Conservation (phyloP, 768 basidiomycete genomes). For the Tylopilus subfusipes region DNA sequence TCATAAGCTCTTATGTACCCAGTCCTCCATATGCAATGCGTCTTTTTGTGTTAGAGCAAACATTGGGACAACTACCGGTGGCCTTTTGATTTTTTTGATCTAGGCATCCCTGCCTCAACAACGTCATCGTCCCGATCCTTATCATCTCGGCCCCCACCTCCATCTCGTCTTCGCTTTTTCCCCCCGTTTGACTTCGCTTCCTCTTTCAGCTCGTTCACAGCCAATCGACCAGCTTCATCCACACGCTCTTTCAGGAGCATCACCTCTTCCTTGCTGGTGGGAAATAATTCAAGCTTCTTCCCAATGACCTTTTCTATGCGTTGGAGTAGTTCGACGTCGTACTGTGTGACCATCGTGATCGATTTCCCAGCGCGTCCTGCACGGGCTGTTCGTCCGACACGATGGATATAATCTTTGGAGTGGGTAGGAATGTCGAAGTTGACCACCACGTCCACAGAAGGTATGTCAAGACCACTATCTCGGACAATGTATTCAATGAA, state of each 20-base stretch:
- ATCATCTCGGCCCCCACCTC: slow-evolving; percentile 60
- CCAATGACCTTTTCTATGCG: slow-evolving; percentile 90
- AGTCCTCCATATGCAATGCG: too few relatives aligned
- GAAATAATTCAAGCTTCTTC: slow-evolving; percentile 89
- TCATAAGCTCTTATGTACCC: too few relatives aligned
- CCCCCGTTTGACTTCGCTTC: slow-evolving; percentile 50
- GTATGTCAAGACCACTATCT: slow-evolving; percentile 86
- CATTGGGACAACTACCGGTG: slow-evolving; percentile 30
- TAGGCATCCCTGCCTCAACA: slow-evolving; percentile 86
- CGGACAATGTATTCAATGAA: slow-evolving; percentile 3
- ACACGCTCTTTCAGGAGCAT: slow-evolving; percentile 85
- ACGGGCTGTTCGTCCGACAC: slow-evolving; percentile 95
- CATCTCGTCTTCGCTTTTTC: slow-evolving; percentile 48
- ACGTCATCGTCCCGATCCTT: slow-evolving; percentile 91
- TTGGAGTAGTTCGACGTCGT: slow-evolving; percentile 94
- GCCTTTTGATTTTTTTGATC: slow-evolving; percentile 51
- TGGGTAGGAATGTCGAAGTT: slow-evolving; percentile 98
- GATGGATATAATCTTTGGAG: slow-evolving; percentile 98
- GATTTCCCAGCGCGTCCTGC: slow-evolving; percentile 97
- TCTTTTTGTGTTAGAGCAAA: not conserved
- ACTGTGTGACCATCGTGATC: slow-evolving; percentile 97
- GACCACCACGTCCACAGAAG: slow-evolving; percentile 92
- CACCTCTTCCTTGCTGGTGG: slow-evolving; percentile 84
- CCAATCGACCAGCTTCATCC: slow-evolving; percentile 76
- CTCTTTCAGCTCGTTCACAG: slow-evolving; percentile 81